Evolutionary conservation across 2,329 filamentous ascomycete genomes (phyloP).

Genomic region (Onygenales sp.): DNA sequence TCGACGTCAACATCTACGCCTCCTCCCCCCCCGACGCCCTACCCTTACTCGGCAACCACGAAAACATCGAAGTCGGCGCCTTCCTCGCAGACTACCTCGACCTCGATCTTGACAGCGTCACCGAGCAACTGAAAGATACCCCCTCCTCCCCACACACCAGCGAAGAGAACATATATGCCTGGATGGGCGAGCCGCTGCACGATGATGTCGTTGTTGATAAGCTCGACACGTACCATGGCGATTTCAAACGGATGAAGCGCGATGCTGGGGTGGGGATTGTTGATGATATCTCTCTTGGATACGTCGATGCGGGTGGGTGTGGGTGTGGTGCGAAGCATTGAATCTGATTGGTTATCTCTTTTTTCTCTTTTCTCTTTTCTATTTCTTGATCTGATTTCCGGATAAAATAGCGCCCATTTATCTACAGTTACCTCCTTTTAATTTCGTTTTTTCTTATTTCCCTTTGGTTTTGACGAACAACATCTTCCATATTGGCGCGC

Average conservation of each 20-base stretch:
- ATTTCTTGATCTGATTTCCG: not conserved
- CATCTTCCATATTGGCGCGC: too few species aligned
- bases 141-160: slow-evolving; percentile 11
- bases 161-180: slow-evolving; percentile 19
- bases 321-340: slow-evolving; percentile 20
- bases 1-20: slow-evolving; percentile 94
- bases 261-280: slow-evolving; percentile 16
- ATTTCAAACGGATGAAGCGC: slow-evolving; percentile 26
- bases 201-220: slow-evolving; percentile 28
- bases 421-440: not conserved
- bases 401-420: not conserved
- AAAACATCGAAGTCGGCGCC: slow-evolving; percentile 84
- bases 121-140: slow-evolving; percentile 54
- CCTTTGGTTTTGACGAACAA: not conserved
- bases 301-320: slow-evolving; percentile 13
- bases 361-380: not conserved
- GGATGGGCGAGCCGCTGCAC: slow-evolving; percentile 33
- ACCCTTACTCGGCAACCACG: slow-evolving; percentile 70
- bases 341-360: not conserved
- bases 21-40: slow-evolving; percentile 56
- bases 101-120: slow-evolving; percentile 70
- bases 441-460: not conserved
- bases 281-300: slow-evolving; percentile 4
- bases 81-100: slow-evolving; percentile 73
- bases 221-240: slow-evolving; percentile 36